phyloP scores from a whole-genome alignment of 2,329 filamentous ascomycete species.

The Neodidymelliopsis sp. region DNA sequence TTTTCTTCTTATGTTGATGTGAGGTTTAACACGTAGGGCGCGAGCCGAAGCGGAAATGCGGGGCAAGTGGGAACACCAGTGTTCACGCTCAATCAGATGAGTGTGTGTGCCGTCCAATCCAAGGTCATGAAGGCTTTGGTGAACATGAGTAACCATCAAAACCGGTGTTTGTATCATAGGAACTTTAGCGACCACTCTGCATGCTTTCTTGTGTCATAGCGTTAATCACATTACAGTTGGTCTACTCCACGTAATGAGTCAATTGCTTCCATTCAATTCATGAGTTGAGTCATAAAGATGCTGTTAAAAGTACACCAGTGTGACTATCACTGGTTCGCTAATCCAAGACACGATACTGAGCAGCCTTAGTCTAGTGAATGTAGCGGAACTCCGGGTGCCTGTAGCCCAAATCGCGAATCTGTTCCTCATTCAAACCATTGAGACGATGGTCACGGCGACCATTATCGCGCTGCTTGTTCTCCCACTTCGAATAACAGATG shows the following conservation, averaged over 20 bases:
- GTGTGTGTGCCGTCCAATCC: too few relatives aligned
- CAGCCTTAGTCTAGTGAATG: constrained; percentile 51
- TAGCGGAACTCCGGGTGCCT: constrained; percentile 64
- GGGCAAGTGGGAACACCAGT: constrained; percentile 1
- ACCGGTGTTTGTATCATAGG: constrained; percentile 14
- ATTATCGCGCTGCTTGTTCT: constrained; percentile 59
- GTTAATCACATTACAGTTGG: background rate
- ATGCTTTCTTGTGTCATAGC: background rate
- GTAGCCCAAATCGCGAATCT: constrained; percentile 60
- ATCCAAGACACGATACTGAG: background rate
- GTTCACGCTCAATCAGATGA: too few relatives aligned
- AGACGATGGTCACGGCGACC: constrained; percentile 61
- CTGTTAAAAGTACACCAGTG: constrained; percentile 6
- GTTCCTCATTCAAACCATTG: constrained; percentile 56
- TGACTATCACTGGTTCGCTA: background rate
- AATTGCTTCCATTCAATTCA: constrained; percentile 10
- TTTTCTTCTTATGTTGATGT: background rate
- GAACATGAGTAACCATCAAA: constrained; percentile 23
- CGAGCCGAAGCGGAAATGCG: constrained; percentile 7
- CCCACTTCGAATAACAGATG: constrained; percentile 61
- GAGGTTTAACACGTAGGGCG: constrained; percentile 11
- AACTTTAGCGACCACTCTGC: too few relatives aligned
- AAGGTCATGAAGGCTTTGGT: constrained; percentile 29
- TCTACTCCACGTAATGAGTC: background rate
- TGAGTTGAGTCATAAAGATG: constrained; percentile 16